phyloP scores from a whole-genome alignment of 495 filamentous ascomycete genomes.

The Lophiotrema nucula region DNA sequence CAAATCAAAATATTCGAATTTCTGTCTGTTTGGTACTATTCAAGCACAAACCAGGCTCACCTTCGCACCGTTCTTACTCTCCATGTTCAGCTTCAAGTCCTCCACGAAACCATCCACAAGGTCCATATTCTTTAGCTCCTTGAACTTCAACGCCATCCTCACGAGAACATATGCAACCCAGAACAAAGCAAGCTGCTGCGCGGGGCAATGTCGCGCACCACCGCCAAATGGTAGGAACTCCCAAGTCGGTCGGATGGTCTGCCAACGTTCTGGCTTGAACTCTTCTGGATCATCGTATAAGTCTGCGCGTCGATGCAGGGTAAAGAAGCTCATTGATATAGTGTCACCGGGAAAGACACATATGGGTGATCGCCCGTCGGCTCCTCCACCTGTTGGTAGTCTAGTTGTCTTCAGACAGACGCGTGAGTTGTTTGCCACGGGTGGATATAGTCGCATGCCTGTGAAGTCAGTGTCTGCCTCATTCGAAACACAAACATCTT shows the following conservation, averaged over 20 bases:
- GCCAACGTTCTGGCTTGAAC: slow-evolving; percentile 30
- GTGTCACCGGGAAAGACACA: neutral
- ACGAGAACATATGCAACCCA: slow-evolving; percentile 6
- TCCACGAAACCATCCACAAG: neutral
- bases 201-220: slow-evolving; percentile 36
- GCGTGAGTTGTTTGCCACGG: no score
- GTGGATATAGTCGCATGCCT: no score
- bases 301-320: slow-evolving; percentile 1
- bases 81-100: neutral
- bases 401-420: no score
- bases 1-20: no score
- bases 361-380: slow-evolving; percentile 41
- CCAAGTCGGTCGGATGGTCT: slow-evolving; percentile 28
- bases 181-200: slow-evolving; percentile 6
- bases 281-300: slow-evolving; percentile 16
- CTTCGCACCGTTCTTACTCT: neutral
- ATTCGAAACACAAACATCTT: no score
- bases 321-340: neutral
- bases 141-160: neutral
- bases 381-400: slow-evolving; percentile 51
- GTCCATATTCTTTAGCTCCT: neutral
- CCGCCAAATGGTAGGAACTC: slow-evolving; percentile 41
- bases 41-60: no score
- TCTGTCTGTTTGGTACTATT: no score
- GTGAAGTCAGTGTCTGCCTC: no score